Evolutionary conservation across 2,329 filamentous ascomycete species (phyloP), one percentile per base, ranked within the genome.

Genomic region (Acephala macrosclerotiorum): DNA sequence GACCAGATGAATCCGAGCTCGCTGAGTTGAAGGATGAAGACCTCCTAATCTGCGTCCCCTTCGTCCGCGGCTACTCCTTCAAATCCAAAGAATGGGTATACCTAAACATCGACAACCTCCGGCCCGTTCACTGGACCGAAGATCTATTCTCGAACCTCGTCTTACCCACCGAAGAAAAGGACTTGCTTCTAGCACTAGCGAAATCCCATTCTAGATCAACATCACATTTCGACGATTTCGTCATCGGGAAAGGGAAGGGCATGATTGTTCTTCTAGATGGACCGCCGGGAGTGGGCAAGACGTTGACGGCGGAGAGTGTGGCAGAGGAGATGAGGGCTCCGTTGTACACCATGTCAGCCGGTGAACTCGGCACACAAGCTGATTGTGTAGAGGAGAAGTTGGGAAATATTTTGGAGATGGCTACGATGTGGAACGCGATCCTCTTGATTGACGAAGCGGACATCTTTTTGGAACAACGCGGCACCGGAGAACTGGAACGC

Each of bases 351-450:
- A 63, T 75, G 76, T 80, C 80, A 58, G 80, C 80, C 33, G 82
- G 82, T 47, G 83, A 85, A 66, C 76, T 86, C 14, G 84, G 83
- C 22, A 79, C 78, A 51, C 77, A 78, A 62, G 57, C 69, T 64
- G 2, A 70, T 59, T 12, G 72, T 47, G 67, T 68, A 1, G 45
- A 77, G 22, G 72, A 69, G 22, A 64, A 68, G 11, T 38, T 86
- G 85, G 71, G 85, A 51, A 63, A 85, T 67, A 89, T 91, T 63
- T 83, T 94, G 65, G 88, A 91, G 73, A 88, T 84, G 70, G 83
- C 83, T 1, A 78, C 78, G 0, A 78, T 79, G n/a, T 86, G 84
- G 83, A 78, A 81, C 40, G 82, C 81, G 11, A 80, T 85, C 7
- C 72, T 85, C 8, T 76, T 86, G 8, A 78, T 85, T 3, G 83